Base-by-base conservation (phyloP, 768 basidiomycete species). In the Boletus sp. region DNA sequence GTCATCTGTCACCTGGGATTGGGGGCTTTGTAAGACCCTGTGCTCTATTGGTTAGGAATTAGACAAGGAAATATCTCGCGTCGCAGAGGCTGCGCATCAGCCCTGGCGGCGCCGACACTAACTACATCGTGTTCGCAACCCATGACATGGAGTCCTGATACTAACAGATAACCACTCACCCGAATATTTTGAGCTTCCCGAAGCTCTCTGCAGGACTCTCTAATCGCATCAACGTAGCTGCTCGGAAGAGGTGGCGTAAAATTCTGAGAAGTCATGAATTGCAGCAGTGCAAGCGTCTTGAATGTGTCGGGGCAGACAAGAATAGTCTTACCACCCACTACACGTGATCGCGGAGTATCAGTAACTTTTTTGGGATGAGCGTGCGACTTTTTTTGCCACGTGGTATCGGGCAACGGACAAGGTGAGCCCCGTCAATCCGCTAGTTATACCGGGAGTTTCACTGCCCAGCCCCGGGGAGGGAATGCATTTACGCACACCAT, bases 1-100 rank as follows among this genome's bases (percentile, higher is more conserved):
- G 44, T 79, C 73, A 29, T 74, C 67, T 37, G 76, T 67, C 53
- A 93, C 83, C 88, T 91, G 60, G 8, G 33, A 41, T 58, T 14
- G 25, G 30, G 42, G 48, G 15, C 39, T 52, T 38, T 51, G 57
- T 62, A 56, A 64, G 60, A 37, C 17, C n/a, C 8, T 35, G 35
- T 45, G 21, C 15, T 46, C 45, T 39, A 33, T 21, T 4, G 29
- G 17, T 9, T n/a, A 45, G 13, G 40, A 9, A 17, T 14, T 7
- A 35, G 49, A 32, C 40, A 40, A 40, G 49, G 10, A 42, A 40
- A 30, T 13, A 4, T 37, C 33, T 53, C 38, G 47, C 23, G 8
- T 52, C 27, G 23, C 39, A 47, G 47, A 37, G 10, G 42, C 47
- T 23, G 43, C 39, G 35, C 14, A 46, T 51, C 51, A 25, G 8